Base-by-base conservation (phyloP, 345 rosid species). In the Brassica incana region DNA sequence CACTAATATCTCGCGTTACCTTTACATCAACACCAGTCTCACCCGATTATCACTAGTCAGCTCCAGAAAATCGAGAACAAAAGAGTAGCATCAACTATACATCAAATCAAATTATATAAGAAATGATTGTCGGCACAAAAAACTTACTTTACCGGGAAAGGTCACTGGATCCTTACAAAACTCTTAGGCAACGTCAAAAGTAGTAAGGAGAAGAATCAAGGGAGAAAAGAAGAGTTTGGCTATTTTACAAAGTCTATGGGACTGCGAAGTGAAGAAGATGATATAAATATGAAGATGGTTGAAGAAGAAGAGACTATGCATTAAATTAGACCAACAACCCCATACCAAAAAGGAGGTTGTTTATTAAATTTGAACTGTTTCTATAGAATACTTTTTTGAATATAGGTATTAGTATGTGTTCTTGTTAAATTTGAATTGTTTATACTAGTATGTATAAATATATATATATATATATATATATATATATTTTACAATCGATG, bases 281-380 rank as follows among this genome's bases (percentile, higher is more conserved):
- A 70, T 71, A 81, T 81, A 81, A 81, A 76, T 76, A 76, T 29
- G 83, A 76, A 80, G 79, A 80, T 61, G 78, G 81, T 66, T 58
- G 82, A 67, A 69, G 82, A 64, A 70, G 72, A 76, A 75, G 59
- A 77, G 63, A 84, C 75, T 11, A 73, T 8, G 90, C 92, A 90
- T 86, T 92, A 85, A 92, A 92, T 88, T 81, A 76, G 87, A 71
- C 85, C 88, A 90, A 87, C 94, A 88, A 92, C 97, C 85, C 87
- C 87, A 81, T 86, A 83, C 82, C 88, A 89, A 82, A 88, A 85
- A 80, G 77, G 65, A 81, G 85, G 86, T 85, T 80, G 84, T 77
- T 38, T 80, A 87, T 85, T 88, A 84, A 89, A 85, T 90, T 80
- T 78, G 40, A 84, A 77, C 83, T 76, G 16, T 74, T 81, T 73